Evolutionary conservation across 2,329 filamentous ascomycete genomes (phyloP).

Genomic region (Pseudonectria buxi): DNA sequence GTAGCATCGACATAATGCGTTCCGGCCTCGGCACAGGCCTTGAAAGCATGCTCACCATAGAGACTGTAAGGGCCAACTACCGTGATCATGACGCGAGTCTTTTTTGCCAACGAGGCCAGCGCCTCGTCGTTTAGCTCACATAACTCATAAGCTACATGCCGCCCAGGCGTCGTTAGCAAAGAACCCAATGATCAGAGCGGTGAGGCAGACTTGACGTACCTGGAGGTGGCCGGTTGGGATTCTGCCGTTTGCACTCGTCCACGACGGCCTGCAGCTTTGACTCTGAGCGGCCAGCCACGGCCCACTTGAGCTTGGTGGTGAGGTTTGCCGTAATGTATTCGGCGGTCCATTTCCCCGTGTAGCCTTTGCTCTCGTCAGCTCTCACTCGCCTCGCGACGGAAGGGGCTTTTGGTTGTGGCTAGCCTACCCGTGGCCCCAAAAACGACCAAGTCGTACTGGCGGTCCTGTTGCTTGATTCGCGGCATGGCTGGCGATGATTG

Average conservation of each 20-base stretch:
- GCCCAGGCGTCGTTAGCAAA: too few species aligned
- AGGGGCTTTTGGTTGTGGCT: too few species aligned
- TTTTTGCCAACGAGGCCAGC: constrained; percentile 44
- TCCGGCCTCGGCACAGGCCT: constrained; percentile 54
- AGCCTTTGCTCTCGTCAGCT: constrained; percentile 43
- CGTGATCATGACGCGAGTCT: constrained; percentile 50
- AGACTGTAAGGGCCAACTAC: constrained; percentile 53
- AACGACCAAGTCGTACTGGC: constrained; percentile 51
- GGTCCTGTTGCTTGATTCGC: constrained; percentile 39
- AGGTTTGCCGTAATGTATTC: constrained; percentile 66
- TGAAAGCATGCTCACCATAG: constrained; percentile 53
- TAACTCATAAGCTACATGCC: constrained; percentile 42
- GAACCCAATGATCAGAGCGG: too few species aligned
- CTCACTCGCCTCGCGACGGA: too few species aligned
- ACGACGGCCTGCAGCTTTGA: constrained; percentile 66
- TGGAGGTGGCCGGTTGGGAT: constrained; percentile 63
- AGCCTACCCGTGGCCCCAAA: constrained; percentile 50
- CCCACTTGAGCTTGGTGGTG: constrained; percentile 78
- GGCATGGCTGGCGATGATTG: constrained; percentile 33
- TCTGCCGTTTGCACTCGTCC: constrained; percentile 57
- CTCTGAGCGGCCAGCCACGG: constrained; percentile 74
- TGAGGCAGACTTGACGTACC: constrained; percentile 38
- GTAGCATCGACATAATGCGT: constrained; percentile 61
- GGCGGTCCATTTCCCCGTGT: constrained; percentile 71
- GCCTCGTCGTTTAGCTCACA: constrained; percentile 40